Evolutionary conservation across 768 basidiomycete genomes (phyloP).

Genomic region (Leccinum imitatum): DNA sequence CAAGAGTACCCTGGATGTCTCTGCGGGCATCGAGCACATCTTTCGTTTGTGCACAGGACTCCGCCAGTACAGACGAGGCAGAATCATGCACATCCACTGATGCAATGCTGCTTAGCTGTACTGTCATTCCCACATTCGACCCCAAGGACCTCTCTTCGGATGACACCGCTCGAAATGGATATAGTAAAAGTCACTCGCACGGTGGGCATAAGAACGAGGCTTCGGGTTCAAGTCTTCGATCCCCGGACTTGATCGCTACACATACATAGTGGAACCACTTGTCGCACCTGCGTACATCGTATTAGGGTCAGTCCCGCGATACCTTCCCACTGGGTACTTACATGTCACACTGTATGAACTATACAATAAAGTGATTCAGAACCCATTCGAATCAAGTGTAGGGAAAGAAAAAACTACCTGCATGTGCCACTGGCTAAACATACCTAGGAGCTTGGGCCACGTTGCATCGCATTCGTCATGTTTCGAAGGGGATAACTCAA

Average conservation of each 20-base stretch:
- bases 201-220: slow-evolving; percentile 43
- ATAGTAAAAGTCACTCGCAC: slow-evolving; percentile 32
- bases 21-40: background rate
- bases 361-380: background rate
- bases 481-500: slow-evolving; percentile 3
- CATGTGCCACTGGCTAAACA: slow-evolving; percentile 20
- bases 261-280: slow-evolving; percentile 56
- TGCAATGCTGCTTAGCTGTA: background rate
- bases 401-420: slow-evolving; percentile 17
- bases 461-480: background rate
- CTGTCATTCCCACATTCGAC: background rate
- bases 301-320: background rate
- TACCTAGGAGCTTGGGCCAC: slow-evolving; percentile 18
- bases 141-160: background rate
- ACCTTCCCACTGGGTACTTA: slow-evolving; percentile 11
- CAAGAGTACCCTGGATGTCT: background rate
- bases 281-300: slow-evolving; percentile 33
- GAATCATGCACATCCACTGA: background rate
- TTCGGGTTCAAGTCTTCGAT: slow-evolving; percentile 35
- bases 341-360: slow-evolving; percentile 39
- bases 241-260: slow-evolving; percentile 38
- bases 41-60: background rate
- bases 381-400: background rate
- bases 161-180: background rate
- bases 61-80: background rate